Evolutionary conservation across 2,329 filamentous ascomycete genomes (phyloP).

Genomic region (Pseudocercospora ulei): DNA sequence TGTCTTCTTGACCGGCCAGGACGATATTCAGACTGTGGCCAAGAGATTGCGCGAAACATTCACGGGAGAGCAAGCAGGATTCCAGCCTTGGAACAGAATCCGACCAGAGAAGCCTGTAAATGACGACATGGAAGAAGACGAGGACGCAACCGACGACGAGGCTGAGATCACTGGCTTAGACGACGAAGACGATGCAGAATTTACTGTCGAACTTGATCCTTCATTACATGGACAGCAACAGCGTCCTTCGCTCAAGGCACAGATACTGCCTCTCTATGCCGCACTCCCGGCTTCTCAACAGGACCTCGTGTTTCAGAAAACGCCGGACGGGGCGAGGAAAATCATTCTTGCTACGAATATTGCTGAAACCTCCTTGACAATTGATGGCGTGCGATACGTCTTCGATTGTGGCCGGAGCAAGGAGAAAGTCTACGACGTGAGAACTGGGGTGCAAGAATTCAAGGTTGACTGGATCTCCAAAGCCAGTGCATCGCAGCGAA

Average conservation of each 20-base stretch:
- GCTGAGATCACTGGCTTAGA: conserved; percentile 53
- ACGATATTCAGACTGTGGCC: conserved; percentile 77
- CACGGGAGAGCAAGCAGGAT: conserved; percentile 41
- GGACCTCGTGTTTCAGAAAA: conserved; percentile 74
- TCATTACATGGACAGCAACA: conserved; percentile 41
- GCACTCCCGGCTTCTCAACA: conserved; percentile 84
- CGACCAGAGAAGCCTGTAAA: conserved; percentile 21
- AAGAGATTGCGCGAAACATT: conserved; percentile 65
- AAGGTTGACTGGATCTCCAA: conserved; percentile 96
- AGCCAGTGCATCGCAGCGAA: conserved; percentile 81
- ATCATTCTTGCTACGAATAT: conserved; percentile 93
- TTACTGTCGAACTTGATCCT: conserved; percentile 43
- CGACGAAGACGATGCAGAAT: conserved; percentile 49
- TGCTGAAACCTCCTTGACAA: conserved; percentile 92
- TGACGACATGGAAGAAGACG: conserved; percentile 27
- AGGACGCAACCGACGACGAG: conserved; percentile 47
- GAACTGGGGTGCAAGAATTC: conserved; percentile 88
- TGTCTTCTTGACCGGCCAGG: conserved; percentile 87
- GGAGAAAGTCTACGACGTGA: conserved; percentile 77
- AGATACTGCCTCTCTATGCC: conserved; percentile 89
- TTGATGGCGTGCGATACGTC: conserved; percentile 88
- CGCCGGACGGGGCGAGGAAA: conserved; percentile 67
- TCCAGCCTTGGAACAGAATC: conserved; percentile 13
- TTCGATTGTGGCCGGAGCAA: conserved; percentile 91
- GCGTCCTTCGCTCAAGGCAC: conserved; percentile 55